Evolutionary conservation across 2,329 filamentous ascomycete species (phyloP), one percentile per base, ranked within the genome.

Genomic region (Colletotrichum sp.): DNA sequence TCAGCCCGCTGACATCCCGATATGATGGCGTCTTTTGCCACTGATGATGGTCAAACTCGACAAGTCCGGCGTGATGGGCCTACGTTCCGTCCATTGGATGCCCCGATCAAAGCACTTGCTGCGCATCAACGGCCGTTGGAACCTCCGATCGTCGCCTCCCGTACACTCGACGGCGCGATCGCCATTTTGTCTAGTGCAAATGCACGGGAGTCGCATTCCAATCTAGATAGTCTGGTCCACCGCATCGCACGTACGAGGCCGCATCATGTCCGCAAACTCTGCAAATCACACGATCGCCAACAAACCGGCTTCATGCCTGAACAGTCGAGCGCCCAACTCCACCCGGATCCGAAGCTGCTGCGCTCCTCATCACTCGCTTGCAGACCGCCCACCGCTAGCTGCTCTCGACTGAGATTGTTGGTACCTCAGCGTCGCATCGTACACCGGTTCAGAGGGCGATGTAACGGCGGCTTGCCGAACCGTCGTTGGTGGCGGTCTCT

Each of bases 401-500:
- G 52, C 34, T 52, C 34, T 69, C n/a, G 55, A 49, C 39, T 64
- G 64, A 64, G 63, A 73, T 73, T 73, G 24, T 49, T 69, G 64
- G 57, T 24, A 72, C 32, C n/a, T 26, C 49, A 64, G 24, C 49
- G 69, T 57, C 34, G 55, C 49, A 66, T 68, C 36, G 55, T 26
- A 39, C 32, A 52, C 64, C 26, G n/a, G 59, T 62, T 64, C 30
- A 63, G 30, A 64, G 49, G 52, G 65, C 74, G 59, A 76, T 76
- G 74, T 76, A 76, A 76, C 74, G 9, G 49, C 64, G 70, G 34
- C 59, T 69, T 18, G 16, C 36, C 65, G 70, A 76, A 69, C 65
- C 74, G 24, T 62, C 64, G 44, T 44, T 39, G 66, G 21, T 44
- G 12, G 72, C 72, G 21, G 44, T 32, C 21, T n/a, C 59, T 49